Conservation (phyloP, 2,329 filamentous ascomycete genomes). For the Pestalotiopsis sp. region DNA sequence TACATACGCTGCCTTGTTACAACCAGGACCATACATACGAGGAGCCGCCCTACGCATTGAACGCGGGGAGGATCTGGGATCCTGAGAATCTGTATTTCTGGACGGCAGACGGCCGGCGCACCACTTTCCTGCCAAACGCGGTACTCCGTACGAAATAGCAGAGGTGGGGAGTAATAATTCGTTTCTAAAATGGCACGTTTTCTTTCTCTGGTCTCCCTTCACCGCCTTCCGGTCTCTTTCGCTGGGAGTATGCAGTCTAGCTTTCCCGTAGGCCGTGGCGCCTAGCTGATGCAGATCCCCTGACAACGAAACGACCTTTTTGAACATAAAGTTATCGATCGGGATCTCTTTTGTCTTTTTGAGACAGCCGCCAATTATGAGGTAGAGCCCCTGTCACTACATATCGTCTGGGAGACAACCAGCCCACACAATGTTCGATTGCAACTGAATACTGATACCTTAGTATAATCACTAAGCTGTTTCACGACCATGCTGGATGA, state of each 20-base stretch:
- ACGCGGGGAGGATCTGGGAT: not conserved
- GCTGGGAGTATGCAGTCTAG: not conserved
- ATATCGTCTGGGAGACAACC: not conserved
- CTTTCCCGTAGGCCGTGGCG: not conserved
- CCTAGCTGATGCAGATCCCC: not conserved
- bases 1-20: not conserved
- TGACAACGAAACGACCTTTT: not conserved
- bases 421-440: not conserved
- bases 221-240: not conserved
- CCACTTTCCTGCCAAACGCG: not conserved
- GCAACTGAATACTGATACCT: not conserved
- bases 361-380: not conserved
- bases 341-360: not conserved
- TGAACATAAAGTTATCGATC: not conserved
- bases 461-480: not conserved
- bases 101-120: not conserved
- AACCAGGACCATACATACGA: not conserved
- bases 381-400: not conserved
- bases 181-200: not conserved
- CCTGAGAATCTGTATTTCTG: no score
- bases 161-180: not conserved
- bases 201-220: not conserved
- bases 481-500: not conserved
- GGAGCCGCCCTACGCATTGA: not conserved
- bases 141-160: not conserved